Base-by-base conservation (phyloP, 2,329 filamentous ascomycete genomes). In the Fusarium virguliforme region DNA sequence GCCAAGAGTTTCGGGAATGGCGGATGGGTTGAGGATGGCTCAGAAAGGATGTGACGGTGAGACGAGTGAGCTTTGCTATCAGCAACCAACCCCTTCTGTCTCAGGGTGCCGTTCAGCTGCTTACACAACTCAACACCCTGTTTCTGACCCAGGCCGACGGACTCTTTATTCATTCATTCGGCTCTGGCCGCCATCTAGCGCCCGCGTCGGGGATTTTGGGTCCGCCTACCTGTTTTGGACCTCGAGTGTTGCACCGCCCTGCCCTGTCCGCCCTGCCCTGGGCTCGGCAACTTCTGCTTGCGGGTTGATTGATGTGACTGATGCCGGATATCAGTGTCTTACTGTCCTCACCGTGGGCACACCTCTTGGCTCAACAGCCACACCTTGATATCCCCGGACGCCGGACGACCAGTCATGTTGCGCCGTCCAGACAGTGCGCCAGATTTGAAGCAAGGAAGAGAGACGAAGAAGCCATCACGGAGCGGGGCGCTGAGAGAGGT, bases 371-470 rank as follows among this genome's bases (percentile, higher is more conserved):
- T 62, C 53, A 64, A 65, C 56, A 61, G 60, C 71, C 71, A 73
- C 73, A 73, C 55, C 46, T 60, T 62, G 38, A 55, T 38, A 46
- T 46, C 58, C 62, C 51, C 43, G 24, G 30, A 43, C 37, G 30
- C 26, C n/a, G 35, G 30, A 3, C 30, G 37, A 62, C 72, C 67
- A 75, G 68, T 71, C 55, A 67, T 57, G 34, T 66, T 59, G 57
- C 41, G 24, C 46, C 12, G 30, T 63, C 40, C 46, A 53, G 60
- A 73, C 70, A 72, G 63, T 74, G 68, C 66, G 71, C 65, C 37
- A 54, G 62, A 64, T 61, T 41, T 56, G 46, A 50, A 60, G 70
- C 55, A 62, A 61, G 55, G 62, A 56, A 53, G 18, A 18, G 18
- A 18, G 18, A 64, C n/a, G 32, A 50, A 58, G 22, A 64, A 46